Base-by-base conservation (phyloP, 495 filamentous ascomycete genomes). In the Lasiosphaeria ovina region DNA sequence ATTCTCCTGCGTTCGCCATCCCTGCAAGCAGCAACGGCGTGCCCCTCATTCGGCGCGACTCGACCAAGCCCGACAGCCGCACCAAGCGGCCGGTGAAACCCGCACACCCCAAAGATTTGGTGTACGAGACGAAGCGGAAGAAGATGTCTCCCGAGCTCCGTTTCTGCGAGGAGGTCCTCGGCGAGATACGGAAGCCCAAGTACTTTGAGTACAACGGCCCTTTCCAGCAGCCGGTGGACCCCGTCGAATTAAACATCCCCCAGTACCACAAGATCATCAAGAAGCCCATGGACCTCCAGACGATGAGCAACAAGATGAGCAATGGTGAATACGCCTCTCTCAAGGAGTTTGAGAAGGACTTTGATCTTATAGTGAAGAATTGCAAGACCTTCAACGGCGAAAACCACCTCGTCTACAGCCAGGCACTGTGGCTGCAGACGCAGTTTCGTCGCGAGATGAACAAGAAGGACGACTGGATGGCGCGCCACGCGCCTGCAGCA, bases 31-130 rank as follows among this genome's bases (percentile, higher is more conserved):
- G 64, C 57, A 73, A 92, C 57, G 92, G 92, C 3, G 78, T 92
- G n/a, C 94, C 94, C 10, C 78, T 90, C n/a, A 96, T 96, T 61
- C 91, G 94, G 55, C 90, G 94, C 16, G 92, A 96, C 67, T 92
- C 89, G 3, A 88, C 86, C 3, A 86, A 85, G 59, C 79, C 90
- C 62, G 87, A 85, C 38, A 82, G 82, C 57, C 87, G 94, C 44
- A 90, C 92, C 35, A 97, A 97, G 78, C 88, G 94, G 5, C 92
- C 96, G 16, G 96, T 98, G 44, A 92, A 97, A 68, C 89, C 91
- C 11, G 90, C 94, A 0, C 90, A 93, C 59, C 82, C 86, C 49
- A 90, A 91, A 49, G 94, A 98, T 66, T 77, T 97, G 24, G 86
- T 89, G 1, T 97, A 96, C 67, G 77, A 82, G n/a, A 84, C 84